phyloP scores from a whole-genome alignment of 768 basidiomycete species.

The Plicaturopsis crispa region DNA sequence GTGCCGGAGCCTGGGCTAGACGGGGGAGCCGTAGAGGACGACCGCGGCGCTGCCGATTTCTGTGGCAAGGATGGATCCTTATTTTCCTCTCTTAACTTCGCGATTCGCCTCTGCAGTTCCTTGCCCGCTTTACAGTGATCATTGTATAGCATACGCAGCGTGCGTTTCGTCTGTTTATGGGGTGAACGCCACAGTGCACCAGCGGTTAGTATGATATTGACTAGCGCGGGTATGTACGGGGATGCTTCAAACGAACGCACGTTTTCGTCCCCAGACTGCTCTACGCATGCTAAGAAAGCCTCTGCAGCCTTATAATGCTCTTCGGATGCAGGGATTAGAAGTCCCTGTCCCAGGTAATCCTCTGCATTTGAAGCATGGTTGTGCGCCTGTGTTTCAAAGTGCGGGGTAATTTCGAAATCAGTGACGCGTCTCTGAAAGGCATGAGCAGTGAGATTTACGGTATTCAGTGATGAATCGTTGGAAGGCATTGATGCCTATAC shows the following conservation, averaged over 20 bases:
- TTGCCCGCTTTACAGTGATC: constrained; percentile 66
- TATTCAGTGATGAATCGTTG: constrained; percentile 43
- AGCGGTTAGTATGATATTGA: too few species aligned
- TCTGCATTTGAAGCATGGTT: constrained; percentile 79
- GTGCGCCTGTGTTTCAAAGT: constrained; percentile 63
- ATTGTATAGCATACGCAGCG: constrained; percentile 65
- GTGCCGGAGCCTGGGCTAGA: constrained; percentile 9
- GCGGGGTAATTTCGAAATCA: too few species aligned
- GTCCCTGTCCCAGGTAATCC: constrained; percentile 56
- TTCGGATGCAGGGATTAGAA: constrained; percentile 64
- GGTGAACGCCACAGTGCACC: constrained; percentile 7
- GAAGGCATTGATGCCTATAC: constrained; percentile 22
- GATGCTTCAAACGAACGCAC: constrained; percentile 30
- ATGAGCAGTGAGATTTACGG: constrained; percentile 27
- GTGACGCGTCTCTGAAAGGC: too few species aligned
- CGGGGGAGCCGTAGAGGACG: constrained; percentile 16
- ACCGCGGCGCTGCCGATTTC: constrained; percentile 29
- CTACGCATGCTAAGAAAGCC: constrained; percentile 65
- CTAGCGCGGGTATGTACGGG: constrained; percentile 1
- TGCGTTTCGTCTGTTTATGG: constrained; percentile 62
- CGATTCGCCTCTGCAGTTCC: constrained; percentile 65
- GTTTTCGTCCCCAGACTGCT: constrained; percentile 66
- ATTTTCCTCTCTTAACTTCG: constrained; percentile 66
- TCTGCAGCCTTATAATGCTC: constrained; percentile 74
- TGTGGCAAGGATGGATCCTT: constrained; percentile 73